These are phyloP conservation scores for Lomentospora prolificans DNA, from an alignment of 2,329 filamentous ascomycete species.

Conservation along the genomic window DNA sequence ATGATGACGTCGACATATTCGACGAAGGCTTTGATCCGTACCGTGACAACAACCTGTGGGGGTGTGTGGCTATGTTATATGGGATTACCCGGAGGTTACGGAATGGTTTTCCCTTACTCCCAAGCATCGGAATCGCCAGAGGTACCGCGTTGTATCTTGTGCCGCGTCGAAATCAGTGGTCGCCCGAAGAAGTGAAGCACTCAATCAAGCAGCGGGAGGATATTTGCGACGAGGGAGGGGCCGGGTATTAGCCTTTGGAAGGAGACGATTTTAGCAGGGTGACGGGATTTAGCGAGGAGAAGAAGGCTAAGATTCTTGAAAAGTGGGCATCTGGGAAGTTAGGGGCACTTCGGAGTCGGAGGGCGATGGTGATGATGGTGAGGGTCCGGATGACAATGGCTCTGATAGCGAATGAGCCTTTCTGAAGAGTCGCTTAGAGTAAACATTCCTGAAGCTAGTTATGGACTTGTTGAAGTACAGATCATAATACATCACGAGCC, in stretches of 20 bases:
- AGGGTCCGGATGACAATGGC: not conserved
- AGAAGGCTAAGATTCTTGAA: not conserved
- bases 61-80: not conserved
- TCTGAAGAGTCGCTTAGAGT: no score
- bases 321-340: not conserved
- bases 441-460: no score
- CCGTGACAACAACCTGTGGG: not conserved
- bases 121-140: no score
- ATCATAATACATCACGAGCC: no score
- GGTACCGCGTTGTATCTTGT: no score
- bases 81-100: not conserved
- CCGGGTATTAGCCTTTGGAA: not conserved
- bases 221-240: not conserved
- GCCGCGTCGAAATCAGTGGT: not conserved
- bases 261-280: not conserved
- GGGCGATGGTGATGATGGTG: not conserved
- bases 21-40: not conserved
- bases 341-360: not conserved
- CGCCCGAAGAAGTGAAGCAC: not conserved
- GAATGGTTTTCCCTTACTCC: no score
- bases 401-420: no score
- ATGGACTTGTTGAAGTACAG: no score
- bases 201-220: not conserved
- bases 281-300: not conserved
- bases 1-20: not conserved